These are phyloP conservation scores for Chlamydomonas sp. DNA, from an alignment of 139 green algal species.

Conservation along the genomic window DNA sequence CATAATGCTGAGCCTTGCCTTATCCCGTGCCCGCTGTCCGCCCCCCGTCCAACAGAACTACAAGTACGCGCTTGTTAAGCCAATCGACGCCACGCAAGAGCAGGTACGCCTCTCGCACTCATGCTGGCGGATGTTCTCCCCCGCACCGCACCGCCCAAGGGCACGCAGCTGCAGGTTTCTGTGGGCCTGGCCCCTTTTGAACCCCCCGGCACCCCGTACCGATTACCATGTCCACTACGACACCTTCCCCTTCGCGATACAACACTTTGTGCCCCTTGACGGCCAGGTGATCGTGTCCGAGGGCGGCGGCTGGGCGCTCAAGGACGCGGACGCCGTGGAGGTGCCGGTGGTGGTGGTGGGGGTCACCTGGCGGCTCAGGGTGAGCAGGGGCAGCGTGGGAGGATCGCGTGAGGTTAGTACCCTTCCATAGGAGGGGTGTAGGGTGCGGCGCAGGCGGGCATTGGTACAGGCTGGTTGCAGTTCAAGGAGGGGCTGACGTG, in stretches of 20 bases:
- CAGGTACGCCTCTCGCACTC: not conserved
- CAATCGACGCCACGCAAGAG: slow-evolving; percentile 11
- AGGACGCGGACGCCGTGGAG: not conserved
- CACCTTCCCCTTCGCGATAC: too few species aligned
- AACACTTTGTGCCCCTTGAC: too few species aligned
- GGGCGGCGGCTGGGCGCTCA: too few species aligned
- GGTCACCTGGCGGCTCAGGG: not conserved
- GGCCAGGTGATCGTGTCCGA: too few species aligned
- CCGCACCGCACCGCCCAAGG: too few species aligned
- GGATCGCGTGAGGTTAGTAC: too few species aligned
- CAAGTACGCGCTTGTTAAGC: slow-evolving; percentile 20
- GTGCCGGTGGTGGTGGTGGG: not conserved
- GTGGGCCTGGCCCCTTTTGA: too few species aligned
- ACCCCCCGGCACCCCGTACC: too few species aligned
- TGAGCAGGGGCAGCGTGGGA: not conserved
- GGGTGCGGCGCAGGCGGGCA: not conserved
- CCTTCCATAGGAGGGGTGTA: too few species aligned
- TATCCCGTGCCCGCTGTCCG: not conserved
- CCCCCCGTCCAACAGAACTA: not conserved
- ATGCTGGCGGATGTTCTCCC: too few species aligned
- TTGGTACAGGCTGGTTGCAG: not conserved
- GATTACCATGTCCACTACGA: too few species aligned
- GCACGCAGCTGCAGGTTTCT: too few species aligned
- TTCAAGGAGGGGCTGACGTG: not conserved
- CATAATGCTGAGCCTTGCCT: not conserved